phyloP scores from a whole-genome alignment of 257 asterid genomes.

The Plectranthus barbatus region DNA sequence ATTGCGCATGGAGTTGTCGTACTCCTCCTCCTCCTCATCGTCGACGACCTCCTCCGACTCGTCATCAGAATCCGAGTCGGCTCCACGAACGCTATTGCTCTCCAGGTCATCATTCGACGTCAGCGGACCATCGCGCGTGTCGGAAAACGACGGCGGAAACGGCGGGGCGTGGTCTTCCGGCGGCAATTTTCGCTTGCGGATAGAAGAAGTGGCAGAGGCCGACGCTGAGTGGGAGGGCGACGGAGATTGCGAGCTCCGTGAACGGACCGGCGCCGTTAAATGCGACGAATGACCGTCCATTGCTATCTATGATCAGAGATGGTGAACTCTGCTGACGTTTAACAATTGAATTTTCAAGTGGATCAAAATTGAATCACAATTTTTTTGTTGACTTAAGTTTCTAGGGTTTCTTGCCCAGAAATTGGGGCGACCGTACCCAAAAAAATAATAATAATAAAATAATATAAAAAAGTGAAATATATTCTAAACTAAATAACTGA shows the following conservation, averaged over 20 bases:
- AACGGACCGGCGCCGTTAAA: constrained; percentile 75
- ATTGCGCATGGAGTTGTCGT: constrained; percentile 74
- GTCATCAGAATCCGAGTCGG: constrained; percentile 86
- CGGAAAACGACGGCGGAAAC: constrained; percentile 76
- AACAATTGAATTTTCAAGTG: too few species aligned
- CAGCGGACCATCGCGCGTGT: constrained; percentile 86
- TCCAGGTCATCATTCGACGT: constrained; percentile 93
- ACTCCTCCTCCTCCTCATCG: constrained; percentile 84
- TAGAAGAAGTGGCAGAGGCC: constrained; percentile 90
- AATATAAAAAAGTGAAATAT: too few species aligned
- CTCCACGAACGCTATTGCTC: constrained; percentile 94
- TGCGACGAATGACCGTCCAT: constrained; percentile 43
- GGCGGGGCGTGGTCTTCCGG: constrained; percentile 86
- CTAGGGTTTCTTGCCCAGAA: background rate
- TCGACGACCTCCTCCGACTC: constrained; percentile 85
- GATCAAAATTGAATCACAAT: background rate
- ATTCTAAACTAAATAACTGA: too few species aligned
- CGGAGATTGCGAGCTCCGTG: constrained; percentile 89
- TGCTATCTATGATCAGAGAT: background rate
- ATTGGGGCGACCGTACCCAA: background rate
- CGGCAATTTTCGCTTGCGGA: constrained; percentile 74
- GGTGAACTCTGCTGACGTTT: background rate
- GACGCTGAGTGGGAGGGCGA: constrained; percentile 99
- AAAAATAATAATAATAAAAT: background rate
- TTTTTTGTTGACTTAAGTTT: background rate